Conservation (phyloP, 2,329 filamentous ascomycete species). For the Geosmithia flava region DNA sequence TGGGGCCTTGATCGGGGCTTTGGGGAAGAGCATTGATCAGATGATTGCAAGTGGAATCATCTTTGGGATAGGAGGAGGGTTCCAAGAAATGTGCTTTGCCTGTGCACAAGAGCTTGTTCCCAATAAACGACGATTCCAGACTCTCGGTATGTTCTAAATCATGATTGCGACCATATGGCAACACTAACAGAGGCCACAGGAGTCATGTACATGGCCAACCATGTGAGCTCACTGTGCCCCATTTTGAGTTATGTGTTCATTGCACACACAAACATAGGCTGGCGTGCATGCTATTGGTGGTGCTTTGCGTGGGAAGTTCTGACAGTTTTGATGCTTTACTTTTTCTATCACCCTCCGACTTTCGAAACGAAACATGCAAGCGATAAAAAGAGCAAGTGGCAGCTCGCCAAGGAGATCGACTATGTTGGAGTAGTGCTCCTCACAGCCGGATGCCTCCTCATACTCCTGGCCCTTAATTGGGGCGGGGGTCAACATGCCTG, state of each 20-base stretch:
- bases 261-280: constrained; percentile 12
- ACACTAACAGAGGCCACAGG: constrained; percentile 18
- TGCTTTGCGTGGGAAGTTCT: constrained; percentile 17
- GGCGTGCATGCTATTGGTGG: constrained; percentile 19
- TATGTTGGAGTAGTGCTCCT: constrained; percentile 14
- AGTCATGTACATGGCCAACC: constrained; percentile 19
- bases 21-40: constrained; percentile 20
- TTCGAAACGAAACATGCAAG: constrained; percentile 19
- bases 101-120: constrained; percentile 22
- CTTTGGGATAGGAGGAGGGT: constrained; percentile 24
- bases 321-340: constrained; percentile 8
- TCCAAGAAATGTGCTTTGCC: constrained; percentile 25
- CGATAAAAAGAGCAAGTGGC: constrained; percentile 12
- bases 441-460: constrained; percentile 10
- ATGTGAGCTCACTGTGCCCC: constrained; percentile 8
- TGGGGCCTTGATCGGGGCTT: constrained; percentile 24
- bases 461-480: constrained; percentile 16
- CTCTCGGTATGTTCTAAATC: constrained; percentile 20
- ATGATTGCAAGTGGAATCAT: constrained; percentile 26
- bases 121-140: constrained; percentile 20
- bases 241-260: constrained; percentile 20
- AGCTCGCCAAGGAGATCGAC: constrained; percentile 12
- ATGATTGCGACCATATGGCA: constrained; percentile 11
- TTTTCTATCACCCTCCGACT: constrained; percentile 21
- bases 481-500: constrained; percentile 16